Evolutionary conservation across 108 stramenopile species (phyloP), one percentile per base, ranked within the genome.

Genomic region (Nitzschia putrida): DNA sequence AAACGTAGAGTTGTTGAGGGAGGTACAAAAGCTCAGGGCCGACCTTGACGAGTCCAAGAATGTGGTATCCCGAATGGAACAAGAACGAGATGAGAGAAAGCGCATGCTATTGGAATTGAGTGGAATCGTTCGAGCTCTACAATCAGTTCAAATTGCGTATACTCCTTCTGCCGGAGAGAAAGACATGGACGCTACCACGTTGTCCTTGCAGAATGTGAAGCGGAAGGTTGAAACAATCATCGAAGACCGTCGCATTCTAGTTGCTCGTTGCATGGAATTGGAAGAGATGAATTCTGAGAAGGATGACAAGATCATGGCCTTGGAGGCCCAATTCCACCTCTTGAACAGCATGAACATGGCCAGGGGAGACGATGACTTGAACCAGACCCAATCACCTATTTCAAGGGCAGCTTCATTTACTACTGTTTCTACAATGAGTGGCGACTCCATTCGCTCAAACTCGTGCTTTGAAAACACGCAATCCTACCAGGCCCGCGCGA

Each of bases 161-260:
- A 52, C 50, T 40, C 12, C 22, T 13, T 3, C 47, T 14, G 25
- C 29, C 7, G 26, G 24, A 3, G 4, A 7, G 8, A 53, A 22
- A 14, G 20, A 16, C 11, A 22, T 8, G 20, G 18, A 12, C 20
- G 22, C 34, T 42, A 34, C 47, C 3, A 53, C 40, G 8, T 14
- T 14, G 3, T 29, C 52, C 7, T 51, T 76, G 8, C 43, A 69
- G 7, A 69, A 77, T 44, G 58, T 77, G 52, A 69, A 77, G 53
- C 18, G 23, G 11, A 71, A 71, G 25, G 58, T 77, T 1, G 69
- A 70, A 51, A 59, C 64, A 0, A 77, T 77, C 14, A 70, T 64
- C 49, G 44, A 59, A 42, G 69, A 77, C 43, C 69, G 76, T 14
- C 44, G 42, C 14, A n/a, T 50, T 20, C 61, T 77, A n/a, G 56